Evolutionary conservation across 805 yeast genomes (phyloP).

Genomic region (Candida xyloterini): DNA sequence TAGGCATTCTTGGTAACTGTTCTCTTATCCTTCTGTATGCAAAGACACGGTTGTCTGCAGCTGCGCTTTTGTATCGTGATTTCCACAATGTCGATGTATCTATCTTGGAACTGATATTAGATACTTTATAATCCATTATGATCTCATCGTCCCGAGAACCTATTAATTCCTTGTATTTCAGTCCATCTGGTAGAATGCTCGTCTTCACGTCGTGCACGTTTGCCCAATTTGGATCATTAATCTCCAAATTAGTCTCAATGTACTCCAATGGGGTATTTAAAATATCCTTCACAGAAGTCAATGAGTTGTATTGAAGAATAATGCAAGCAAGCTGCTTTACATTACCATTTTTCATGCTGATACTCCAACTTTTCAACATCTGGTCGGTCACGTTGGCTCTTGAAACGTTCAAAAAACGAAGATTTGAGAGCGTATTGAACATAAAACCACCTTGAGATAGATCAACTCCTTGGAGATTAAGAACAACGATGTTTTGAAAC

Average conservation of each 20-base stretch:
- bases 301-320: conserved; percentile 14
- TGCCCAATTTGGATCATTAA: background rate
- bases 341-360: conserved; percentile 27
- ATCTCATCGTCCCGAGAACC: background rate
- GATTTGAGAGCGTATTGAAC: conserved; percentile 10
- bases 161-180: background rate
- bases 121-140: conserved; percentile 13
- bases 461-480: conserved; percentile 19
- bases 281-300: conserved; percentile 8
- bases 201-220: background rate
- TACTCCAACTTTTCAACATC: conserved; percentile 26
- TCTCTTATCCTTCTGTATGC: background rate
- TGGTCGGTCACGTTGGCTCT: conserved; percentile 18
- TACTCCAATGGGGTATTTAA: conserved; percentile 3
- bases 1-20: background rate
- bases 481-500: conserved; percentile 16
- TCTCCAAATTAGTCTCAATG: conserved; percentile 1
- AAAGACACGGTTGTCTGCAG: background rate
- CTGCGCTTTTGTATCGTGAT: conserved; percentile 4
- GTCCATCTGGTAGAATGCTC: conserved; percentile 3
- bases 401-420: conserved; percentile 24
- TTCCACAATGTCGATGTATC: conserved; percentile 7
- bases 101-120: background rate
- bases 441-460: conserved; percentile 5
- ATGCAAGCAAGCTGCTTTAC: conserved; percentile 19